Evolutionary conservation across 371 early-diverging fungal genomes (phyloP), one percentile per base, ranked within the genome.

Genomic region (Rhizopus arrhizus): DNA sequence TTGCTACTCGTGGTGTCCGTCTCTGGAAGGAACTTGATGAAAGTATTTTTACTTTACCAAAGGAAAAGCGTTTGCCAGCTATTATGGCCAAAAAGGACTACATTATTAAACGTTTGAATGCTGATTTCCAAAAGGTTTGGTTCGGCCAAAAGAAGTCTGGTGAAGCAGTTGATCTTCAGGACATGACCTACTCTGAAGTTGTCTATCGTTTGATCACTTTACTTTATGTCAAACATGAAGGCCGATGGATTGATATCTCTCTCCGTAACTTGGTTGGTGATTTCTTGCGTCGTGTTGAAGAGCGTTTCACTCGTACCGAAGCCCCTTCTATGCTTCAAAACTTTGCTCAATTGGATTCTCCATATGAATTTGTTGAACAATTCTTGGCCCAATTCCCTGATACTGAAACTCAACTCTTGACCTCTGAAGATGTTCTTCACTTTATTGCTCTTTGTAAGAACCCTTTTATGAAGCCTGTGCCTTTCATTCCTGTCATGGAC

Each of bases 21-120:
- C 81, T 97, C 66, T 96, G 96, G 96, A 92, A 93, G 77, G 97
- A 97, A 73, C 80, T 97, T 69, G 96, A 97, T 66, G 95, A 95
- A 64, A 90, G 88, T 45, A 88, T 97, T 64, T 91, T 97, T 73
- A 78, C 81, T 36, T 86, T 94, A 42, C 94, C 96, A 41, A 87
- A 89, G 69, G 95, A 95, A 43, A 96, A 95, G 87, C 91, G 95
- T 48, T 58, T 89, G 22, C 75, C 88, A 53, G 91, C 84, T 32
- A 78, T 97, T 56, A 65, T 88, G 64, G 89, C 89, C 72, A 92
- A 92, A 83, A 94, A 93, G 85, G 91, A 92, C 53, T 95, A 95
- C 61, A 90, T 96, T 57, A 96, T 97, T 75, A 78, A 89, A 73
- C 89, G 92, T 41, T 78, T 97, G 42, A 97, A 96, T 68, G 89